phyloP scores from a whole-genome alignment of 2,329 filamentous ascomycete species.

The Ustulina deusta region DNA sequence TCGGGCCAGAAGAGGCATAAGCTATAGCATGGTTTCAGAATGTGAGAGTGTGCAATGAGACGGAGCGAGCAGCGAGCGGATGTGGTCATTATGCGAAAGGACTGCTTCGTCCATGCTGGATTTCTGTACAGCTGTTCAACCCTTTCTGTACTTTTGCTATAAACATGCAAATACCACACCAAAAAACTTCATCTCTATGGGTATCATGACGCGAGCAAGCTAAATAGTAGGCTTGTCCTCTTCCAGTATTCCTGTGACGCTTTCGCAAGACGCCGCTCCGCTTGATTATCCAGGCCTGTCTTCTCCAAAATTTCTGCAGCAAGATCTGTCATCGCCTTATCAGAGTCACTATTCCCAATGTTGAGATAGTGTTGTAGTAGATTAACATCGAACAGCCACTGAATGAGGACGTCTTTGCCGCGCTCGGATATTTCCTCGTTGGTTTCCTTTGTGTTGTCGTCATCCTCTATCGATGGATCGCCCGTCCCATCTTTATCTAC shows the following conservation, averaged over 20 bases:
- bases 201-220: constrained; percentile 68
- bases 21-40: constrained; percentile 58
- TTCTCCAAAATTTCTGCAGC: constrained; percentile 59
- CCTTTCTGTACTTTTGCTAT: background rate
- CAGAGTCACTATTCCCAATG: constrained; percentile 38
- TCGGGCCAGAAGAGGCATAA: constrained; percentile 95
- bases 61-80: background rate
- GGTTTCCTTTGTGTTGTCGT: constrained; percentile 21
- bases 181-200: constrained; percentile 18
- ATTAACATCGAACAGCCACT: constrained; percentile 72
- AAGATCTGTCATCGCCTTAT: constrained; percentile 57
- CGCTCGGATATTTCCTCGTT: constrained; percentile 43
- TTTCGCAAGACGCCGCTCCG: constrained; percentile 68
- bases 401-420: constrained; percentile 63
- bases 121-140: constrained; percentile 9
- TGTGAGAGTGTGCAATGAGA: background rate
- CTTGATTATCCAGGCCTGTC: constrained; percentile 62
- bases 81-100: background rate
- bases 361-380: constrained; percentile 63
- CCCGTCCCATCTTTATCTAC: constrained; percentile 20
- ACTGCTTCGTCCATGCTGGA: constrained; percentile 1
- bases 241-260: constrained; percentile 83
- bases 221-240: constrained; percentile 84
- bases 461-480: constrained; percentile 18
- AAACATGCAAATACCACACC: constrained; percentile 12